Evolutionary conservation across 208 protist species (phyloP), one percentile per base, ranked within the genome.

Genomic region (Trypanosoma melophagium): DNA sequence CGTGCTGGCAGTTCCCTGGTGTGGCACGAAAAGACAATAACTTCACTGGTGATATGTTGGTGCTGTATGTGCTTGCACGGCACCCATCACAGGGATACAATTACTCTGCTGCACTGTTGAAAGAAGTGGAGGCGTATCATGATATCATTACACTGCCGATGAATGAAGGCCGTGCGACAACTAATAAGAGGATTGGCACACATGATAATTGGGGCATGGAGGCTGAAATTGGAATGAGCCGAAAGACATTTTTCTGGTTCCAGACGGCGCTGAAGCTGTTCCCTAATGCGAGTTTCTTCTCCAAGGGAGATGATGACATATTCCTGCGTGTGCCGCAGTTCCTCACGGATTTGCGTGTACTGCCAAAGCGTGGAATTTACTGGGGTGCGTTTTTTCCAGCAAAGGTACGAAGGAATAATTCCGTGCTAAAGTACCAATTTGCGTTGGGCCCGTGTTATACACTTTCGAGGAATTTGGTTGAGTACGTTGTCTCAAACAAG

Each of bases 271-370:
- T 84, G 41, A 64, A 63, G 28, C 56, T 74, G 0, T 84, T 84
- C 60, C 68, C 44, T 28, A 35, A 69, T 14, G 73, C 72, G n/a
- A 60, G 58, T 3, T 87, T 66, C 66, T 71, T 87, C 47, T 55
- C 74, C 21, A 87, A 87, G 58, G 75, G 60, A 9, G 81, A 87
- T 65, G 81, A 87, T 61, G 81, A 87, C 59, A 51, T 64, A 16
- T 84, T 81, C 60, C 3, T 83, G 47, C 70, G 72, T 54, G 75
- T 84, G 45, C 81, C 81, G 52, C 77, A 86, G 68, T 76, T 77
- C 31, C 49, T 86, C 49, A 54, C 69, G 13, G 81, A 82, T 56
- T 24, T 83, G 35, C 66, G 55, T 24, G 9, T n/a, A 14, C 28
- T 77, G 31, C 72, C 72, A 7, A 57, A 24, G 16, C 17, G 14